These are phyloP conservation scores for Cystofilobasidium ferigula DNA, from an alignment of 768 basidiomycete species.

Conservation along the genomic window DNA sequence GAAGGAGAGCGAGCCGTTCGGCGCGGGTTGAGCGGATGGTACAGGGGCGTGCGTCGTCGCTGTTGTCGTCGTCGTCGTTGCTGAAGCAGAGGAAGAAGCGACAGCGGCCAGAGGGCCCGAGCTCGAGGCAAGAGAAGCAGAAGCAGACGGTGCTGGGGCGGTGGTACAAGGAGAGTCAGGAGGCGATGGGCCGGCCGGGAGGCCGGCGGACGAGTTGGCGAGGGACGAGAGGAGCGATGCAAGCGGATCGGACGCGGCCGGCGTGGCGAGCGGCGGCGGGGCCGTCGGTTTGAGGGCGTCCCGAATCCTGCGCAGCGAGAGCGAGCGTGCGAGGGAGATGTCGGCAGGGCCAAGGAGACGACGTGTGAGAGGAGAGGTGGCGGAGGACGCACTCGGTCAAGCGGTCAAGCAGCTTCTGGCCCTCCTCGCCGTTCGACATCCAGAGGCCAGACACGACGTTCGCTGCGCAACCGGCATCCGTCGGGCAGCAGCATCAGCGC, in stretches of 20 bases:
- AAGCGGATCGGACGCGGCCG: neutral
- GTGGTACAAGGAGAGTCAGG: neutral
- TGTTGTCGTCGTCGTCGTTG: neutral
- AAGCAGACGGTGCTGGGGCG: too few relatives aligned
- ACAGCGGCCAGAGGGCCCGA: neutral
- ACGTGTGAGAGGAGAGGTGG: neutral
- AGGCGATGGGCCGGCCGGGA: neutral
- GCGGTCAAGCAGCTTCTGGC: conserved; percentile 16
- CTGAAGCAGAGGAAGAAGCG: neutral
- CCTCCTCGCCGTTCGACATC: conserved; percentile 22
- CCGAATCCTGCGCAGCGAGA: neutral
- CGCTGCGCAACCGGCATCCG: too few relatives aligned
- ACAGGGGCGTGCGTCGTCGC: too few relatives aligned
- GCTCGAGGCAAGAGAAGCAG: neutral
- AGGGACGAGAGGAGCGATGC: neutral
- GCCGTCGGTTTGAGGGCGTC: neutral
- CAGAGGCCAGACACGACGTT: conserved; percentile 21
- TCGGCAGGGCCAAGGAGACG: neutral
- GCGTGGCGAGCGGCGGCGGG: neutral
- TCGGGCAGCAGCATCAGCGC: neutral
- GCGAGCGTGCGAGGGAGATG: too few relatives aligned
- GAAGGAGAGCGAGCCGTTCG: conserved; percentile 26
- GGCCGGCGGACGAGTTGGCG: neutral
- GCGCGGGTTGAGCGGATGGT: too few relatives aligned
- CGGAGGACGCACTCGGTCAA: conserved; percentile 12